Base-by-base conservation (phyloP, 139 green algal species). In the Chlorella sp. region DNA sequence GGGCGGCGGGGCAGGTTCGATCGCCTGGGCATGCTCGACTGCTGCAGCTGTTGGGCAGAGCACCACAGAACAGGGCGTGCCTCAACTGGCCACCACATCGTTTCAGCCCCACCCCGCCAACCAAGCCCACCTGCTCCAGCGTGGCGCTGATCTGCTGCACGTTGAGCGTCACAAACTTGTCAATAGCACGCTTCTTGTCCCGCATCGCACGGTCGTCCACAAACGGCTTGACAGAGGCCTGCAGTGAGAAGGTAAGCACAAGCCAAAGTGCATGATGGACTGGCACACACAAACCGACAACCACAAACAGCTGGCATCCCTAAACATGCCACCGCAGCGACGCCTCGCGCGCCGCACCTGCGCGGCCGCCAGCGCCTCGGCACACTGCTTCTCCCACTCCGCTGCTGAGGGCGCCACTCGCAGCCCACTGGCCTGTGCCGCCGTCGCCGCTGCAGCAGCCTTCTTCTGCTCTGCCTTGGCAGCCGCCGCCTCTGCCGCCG, bases 101-200 rank as follows among this genome's bases (percentile, higher is more conserved):
- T n/a, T n/a, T n/a, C n/a, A n/a, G n/a, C n/a, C n/a, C n/a, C n/a
- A n/a, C n/a, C n/a, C n/a, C n/a, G n/a, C n/a, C n/a, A n/a, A n/a
- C n/a, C n/a, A n/a, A n/a, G n/a, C 68, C 30, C 47, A 94, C 91
- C 92, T 95, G 89, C 67, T 93, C 85, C 57, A 88, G 86, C 12
- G 92, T 95, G 63, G 89, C 93, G 9, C 87, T 92, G 75, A 96
- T 94, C 87, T 96, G 93, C 84, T 95, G 92, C 85, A 96, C 92
- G 51, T 93, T 83, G 36, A 94, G 87, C n/a, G 88, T 96, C 34
- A 96, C 86, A 83, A 94, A 92, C 76, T 95, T 95, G 81, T 95
- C 91, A 26, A 94, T 87, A n/a, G 87, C 81, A 1, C 93, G 87
- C 56, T 91, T 91, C 75, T 86, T 76, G 88, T 92, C 89, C 79